Conservation (phyloP, 192 early-diverging fungal species). For the Linnemannia elongata region DNA sequence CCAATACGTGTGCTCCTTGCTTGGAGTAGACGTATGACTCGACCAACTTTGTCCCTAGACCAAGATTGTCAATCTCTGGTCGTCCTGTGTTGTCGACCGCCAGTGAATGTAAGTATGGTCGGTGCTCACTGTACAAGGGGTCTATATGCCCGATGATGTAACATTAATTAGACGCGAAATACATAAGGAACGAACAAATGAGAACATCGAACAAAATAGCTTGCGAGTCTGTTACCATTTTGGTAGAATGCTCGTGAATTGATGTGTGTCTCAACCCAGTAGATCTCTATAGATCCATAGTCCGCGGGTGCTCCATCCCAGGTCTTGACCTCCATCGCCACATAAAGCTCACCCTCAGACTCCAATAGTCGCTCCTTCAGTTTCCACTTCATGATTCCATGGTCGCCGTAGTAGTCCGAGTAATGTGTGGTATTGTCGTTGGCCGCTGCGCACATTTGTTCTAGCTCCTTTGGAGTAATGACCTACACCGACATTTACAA, state of each 20-base stretch:
- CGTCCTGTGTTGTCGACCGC: background rate
- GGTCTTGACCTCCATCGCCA: background rate
- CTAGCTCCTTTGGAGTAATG: background rate
- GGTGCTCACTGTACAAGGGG: background rate
- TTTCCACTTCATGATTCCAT: background rate
- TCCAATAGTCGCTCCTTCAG: background rate
- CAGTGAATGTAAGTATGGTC: background rate
- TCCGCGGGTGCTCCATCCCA: background rate
- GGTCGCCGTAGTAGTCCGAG: background rate
- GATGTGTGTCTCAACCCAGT: background rate
- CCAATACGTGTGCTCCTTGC: background rate
- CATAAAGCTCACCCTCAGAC: background rate
- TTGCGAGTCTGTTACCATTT: background rate
- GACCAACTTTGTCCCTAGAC: background rate
- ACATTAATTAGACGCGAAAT: background rate
- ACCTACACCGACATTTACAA: background rate
- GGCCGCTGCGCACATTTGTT: background rate
- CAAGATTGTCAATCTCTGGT: background rate
- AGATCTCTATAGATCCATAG: background rate
- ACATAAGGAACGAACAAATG: no score
- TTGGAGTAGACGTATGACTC: background rate
- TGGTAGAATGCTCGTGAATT: background rate
- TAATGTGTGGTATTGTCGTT: no score
- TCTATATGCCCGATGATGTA: background rate
- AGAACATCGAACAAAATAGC: no score